phyloP scores from a whole-genome alignment of 2,329 filamentous ascomycete genomes.

The Neoarthrinium moseri region DNA sequence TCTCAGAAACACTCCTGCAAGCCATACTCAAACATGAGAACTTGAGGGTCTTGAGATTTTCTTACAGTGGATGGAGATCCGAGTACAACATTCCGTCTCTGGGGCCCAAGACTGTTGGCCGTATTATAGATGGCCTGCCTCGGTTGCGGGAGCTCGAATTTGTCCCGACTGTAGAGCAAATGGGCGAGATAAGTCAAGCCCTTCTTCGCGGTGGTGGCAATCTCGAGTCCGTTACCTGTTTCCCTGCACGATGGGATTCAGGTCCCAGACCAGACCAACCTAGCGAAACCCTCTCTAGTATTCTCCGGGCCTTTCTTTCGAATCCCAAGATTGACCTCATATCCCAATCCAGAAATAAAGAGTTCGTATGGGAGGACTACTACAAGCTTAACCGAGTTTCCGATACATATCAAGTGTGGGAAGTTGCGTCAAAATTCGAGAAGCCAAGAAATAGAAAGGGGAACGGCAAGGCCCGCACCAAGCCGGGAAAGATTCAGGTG shows the following conservation, averaged over 20 bases:
- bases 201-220: conserved; percentile 1
- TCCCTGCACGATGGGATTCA: background rate
- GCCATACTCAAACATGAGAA: conserved; percentile 8
- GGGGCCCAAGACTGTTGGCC: background rate
- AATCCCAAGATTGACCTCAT: background rate
- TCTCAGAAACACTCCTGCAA: conserved; percentile 1
- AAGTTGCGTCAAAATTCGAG: conserved; percentile 6
- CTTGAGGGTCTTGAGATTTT: background rate
- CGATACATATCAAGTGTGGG: background rate
- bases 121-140: conserved; percentile 5
- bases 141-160: conserved; percentile 8
- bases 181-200: background rate
- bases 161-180: background rate
- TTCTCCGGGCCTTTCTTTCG: conserved; percentile 5
- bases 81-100: background rate
- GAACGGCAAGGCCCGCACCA: background rate
- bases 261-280: background rate
- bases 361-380: conserved; percentile 9
- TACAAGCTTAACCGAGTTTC: conserved; percentile 1
- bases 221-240: background rate
- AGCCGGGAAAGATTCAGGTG: background rate
- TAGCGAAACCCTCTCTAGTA: background rate
- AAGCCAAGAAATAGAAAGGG: too few relatives aligned
- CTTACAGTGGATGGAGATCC: background rate
- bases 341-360: background rate